These are phyloP conservation scores for Onygenales sp. DNA, from an alignment of 2,329 filamentous ascomycete species.

Conservation along the genomic window DNA sequence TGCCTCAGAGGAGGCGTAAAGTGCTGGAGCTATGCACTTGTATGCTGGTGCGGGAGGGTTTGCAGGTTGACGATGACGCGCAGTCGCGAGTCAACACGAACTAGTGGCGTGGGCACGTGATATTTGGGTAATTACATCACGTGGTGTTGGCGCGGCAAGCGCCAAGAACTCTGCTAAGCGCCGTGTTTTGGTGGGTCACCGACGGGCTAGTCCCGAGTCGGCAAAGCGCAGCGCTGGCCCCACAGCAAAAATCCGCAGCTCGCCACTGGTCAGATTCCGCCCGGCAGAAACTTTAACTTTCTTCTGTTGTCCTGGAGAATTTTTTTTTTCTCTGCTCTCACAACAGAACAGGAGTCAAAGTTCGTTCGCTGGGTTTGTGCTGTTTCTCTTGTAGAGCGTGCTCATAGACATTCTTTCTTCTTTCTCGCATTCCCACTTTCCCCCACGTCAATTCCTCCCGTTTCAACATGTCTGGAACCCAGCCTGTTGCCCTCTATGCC, in stretches of 20 bases:
- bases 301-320: conserved; percentile 10
- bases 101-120: not conserved
- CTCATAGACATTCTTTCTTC: not conserved
- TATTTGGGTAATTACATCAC: not conserved
- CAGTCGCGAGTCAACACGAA: not conserved
- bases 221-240: not conserved
- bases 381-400: conserved; percentile 2
- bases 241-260: not conserved
- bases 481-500: conserved; percentile 76
- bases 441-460: not conserved
- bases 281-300: conserved; percentile 11
- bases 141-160: not conserved
- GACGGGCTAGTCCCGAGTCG: not conserved
- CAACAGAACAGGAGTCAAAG: not conserved
- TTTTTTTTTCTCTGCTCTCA: conserved; percentile 10
- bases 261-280: not conserved
- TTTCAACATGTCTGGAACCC: conserved; percentile 36
- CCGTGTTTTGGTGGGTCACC: not conserved
- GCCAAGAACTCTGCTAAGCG: not conserved
- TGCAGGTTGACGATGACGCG: not conserved
- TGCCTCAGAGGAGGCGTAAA: too few species aligned
- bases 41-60: too few species aligned
- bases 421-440: not conserved
- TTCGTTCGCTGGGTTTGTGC: conserved; percentile 3
- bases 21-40: too few species aligned